phyloP scores from a whole-genome alignment of 2,329 filamentous ascomycete genomes.

The Colletotrichum sp. region DNA sequence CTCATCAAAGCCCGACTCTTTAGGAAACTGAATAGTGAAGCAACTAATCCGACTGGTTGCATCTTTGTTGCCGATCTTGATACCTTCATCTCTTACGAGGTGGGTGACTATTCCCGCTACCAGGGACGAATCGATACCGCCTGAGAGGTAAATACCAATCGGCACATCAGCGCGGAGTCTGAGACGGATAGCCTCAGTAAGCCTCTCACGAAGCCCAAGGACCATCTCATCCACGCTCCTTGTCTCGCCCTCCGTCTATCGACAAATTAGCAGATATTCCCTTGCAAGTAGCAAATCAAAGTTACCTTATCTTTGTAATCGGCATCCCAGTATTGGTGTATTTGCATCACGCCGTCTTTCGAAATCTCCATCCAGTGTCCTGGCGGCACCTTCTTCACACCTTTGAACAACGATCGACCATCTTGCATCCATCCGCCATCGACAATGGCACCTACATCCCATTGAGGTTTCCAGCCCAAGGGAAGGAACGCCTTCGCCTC shows the following conservation, averaged over 20 bases:
- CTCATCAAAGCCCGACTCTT: slow-evolving; percentile 53
- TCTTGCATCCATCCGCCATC: slow-evolving; percentile 50
- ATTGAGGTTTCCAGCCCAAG: slow-evolving; percentile 54
- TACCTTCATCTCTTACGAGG: slow-evolving; percentile 48
- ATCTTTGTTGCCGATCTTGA: slow-evolving; percentile 44
- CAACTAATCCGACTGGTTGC: slow-evolving; percentile 27
- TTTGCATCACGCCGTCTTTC: slow-evolving; percentile 35
- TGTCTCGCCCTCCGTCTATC: slow-evolving; percentile 36
- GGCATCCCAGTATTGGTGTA: slow-evolving; percentile 56
- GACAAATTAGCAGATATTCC: not conserved
- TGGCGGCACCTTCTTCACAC: slow-evolving; percentile 46
- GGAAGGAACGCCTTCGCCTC: slow-evolving; percentile 59
- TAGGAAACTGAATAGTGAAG: slow-evolving; percentile 58
- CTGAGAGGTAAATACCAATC: slow-evolving; percentile 59
- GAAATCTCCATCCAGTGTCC: slow-evolving; percentile 46
- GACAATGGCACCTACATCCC: slow-evolving; percentile 52
- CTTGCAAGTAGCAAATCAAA: accelerated
- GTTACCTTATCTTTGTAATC: slow-evolving; percentile 55
- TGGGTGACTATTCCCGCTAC: slow-evolving; percentile 60
- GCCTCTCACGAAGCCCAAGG: slow-evolving; percentile 47
- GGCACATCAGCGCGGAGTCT: slow-evolving; percentile 61
- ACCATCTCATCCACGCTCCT: slow-evolving; percentile 56
- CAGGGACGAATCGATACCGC: slow-evolving; percentile 61
- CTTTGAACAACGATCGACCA: slow-evolving; percentile 52
- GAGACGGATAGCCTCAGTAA: slow-evolving; percentile 55